Evolutionary conservation across 495 filamentous ascomycete genomes (phyloP), one percentile per base, ranked within the genome.

Genomic region (Penicillium daleae): DNA sequence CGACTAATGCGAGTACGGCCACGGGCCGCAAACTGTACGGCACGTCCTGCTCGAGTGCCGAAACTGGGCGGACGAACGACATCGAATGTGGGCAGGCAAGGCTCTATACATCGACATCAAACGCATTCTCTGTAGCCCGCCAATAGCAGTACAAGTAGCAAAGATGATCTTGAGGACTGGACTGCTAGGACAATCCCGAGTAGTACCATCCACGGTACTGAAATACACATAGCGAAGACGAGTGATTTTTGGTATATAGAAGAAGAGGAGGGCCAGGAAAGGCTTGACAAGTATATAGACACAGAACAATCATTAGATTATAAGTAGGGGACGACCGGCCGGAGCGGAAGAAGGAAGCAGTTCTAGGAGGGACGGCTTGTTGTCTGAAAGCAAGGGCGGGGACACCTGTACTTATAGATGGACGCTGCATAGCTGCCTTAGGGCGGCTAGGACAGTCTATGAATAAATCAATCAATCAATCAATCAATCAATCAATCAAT

Each of bases 41-140:
- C 71, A 79, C 31, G 56, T 79, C 57, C 61, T 77, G 37, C 59
- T 75, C 10, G 66, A 75, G 24, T 77, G 68, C 58, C 60, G 63
- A 48, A 68, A 71, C 59, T 72, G 61, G 65, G 50, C 10, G n/a
- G 69, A 71, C 19, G 66, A 70, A 56, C 57, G 66, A 66, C 57
- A 70, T 26, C 52, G 33, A 46, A 69, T 70, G 63, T 73, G 48
- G 63, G 64, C 66, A 71, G 63, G 61, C 61, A 63, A 33, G 61
- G 9, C 44, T 59, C 61, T 55, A 59, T 63, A 55, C 61, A 59
- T 63, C n/a, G 61, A 67, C 57, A 72, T 66, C 66, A 70, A 65
- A 53, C 55, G 60, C 61, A 62, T 66, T 50, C 51, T 60, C 39
- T 55, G 60, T 39, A 57, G 26, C 57, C 46, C 56, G 62, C 56